Percentiles rank a stretch among this genome's conserved stretches.
These are phyloP conservation scores for Eleusine indica DNA, from an alignment of 176 grass and related monocot species.

Conservation along the genomic window DNA sequence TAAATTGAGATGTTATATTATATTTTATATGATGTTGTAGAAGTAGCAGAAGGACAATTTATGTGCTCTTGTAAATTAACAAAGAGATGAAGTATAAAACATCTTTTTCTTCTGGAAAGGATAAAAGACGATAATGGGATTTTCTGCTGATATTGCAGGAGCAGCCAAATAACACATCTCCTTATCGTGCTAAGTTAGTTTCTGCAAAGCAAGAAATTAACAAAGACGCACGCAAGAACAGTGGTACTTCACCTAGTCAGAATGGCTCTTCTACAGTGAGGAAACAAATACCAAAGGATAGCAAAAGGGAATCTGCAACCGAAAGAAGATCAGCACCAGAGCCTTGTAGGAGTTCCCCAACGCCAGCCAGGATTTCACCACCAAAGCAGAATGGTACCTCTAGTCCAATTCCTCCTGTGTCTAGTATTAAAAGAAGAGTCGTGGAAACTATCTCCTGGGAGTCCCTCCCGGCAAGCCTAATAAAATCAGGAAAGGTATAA, in stretches of 20 bases:
- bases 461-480: constrained; percentile 74
- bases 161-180: constrained; percentile 48
- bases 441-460: constrained; percentile 81
- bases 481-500: constrained; percentile 84
- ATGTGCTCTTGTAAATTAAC: neutral
- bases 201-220: constrained; percentile 60
- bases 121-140: constrained; percentile 38
- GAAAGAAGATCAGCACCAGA: constrained; percentile 48
- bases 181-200: constrained; percentile 50
- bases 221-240: constrained; percentile 44
- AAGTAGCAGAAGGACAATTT: constrained; percentile 7
- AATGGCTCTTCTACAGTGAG: constrained; percentile 42
- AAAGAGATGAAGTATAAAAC: constrained; percentile 1
- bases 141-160: constrained; percentile 76
- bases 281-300: constrained; percentile 47
- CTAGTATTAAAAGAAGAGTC: constrained; percentile 67
- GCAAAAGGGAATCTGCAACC: constrained; percentile 38
- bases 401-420: constrained; percentile 37
- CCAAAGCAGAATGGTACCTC: constrained; percentile 45
- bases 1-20: neutral
- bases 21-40: constrained; percentile 16
- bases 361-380: constrained; percentile 27
- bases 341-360: constrained; percentile 40
- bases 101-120: neutral
- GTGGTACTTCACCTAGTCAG: constrained; percentile 36